Evolutionary conservation across 352 stramenopile genomes (phyloP).

Genomic region (Pythium monospermum): DNA sequence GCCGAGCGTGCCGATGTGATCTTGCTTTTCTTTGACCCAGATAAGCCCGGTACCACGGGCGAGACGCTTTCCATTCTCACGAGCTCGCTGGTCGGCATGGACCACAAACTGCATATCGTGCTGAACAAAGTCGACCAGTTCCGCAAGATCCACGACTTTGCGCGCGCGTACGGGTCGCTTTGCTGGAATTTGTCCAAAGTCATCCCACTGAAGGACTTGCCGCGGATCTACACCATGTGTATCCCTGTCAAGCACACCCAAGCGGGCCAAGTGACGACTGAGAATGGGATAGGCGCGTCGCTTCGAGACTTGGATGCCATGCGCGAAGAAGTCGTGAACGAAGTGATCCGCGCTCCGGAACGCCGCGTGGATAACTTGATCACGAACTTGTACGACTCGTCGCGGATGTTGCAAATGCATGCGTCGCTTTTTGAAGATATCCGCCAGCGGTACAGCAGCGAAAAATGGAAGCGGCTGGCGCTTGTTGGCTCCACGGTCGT

Average conservation of each 20-base stretch:
- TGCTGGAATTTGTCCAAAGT: slow-evolving; percentile 99
- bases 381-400: slow-evolving; percentile 95
- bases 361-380: slow-evolving; percentile 99
- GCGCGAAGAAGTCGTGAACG: slow-evolving; percentile 95
- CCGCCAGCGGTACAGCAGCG: slow-evolving; percentile 61
- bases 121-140: slow-evolving; percentile 99
- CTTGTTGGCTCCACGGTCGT: slow-evolving; percentile 59
- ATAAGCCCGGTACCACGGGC: slow-evolving; percentile 99
- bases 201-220: slow-evolving; percentile 99
- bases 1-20: slow-evolving; percentile 98
- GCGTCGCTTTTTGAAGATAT: slow-evolving; percentile 84
- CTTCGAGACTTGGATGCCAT: slow-evolving; percentile 95
- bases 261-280: slow-evolving; percentile 34
- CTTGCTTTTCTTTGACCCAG: slow-evolving; percentile 99
- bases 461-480: slow-evolving; percentile 77
- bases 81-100: slow-evolving; percentile 95
- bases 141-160: slow-evolving; percentile 99
- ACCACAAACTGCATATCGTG: slow-evolving; percentile 99
- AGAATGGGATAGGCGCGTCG: slow-evolving; percentile 61
- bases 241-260: slow-evolving; percentile 84
- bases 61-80: slow-evolving; percentile 98
- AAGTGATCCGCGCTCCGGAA: slow-evolving; percentile 96
- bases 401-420: slow-evolving; percentile 94
- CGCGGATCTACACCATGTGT: slow-evolving; percentile 99
- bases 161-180: slow-evolving; percentile 96